Base-by-base conservation (phyloP, 495 filamentous ascomycete species). In the Jackrogersella minutella region DNA sequence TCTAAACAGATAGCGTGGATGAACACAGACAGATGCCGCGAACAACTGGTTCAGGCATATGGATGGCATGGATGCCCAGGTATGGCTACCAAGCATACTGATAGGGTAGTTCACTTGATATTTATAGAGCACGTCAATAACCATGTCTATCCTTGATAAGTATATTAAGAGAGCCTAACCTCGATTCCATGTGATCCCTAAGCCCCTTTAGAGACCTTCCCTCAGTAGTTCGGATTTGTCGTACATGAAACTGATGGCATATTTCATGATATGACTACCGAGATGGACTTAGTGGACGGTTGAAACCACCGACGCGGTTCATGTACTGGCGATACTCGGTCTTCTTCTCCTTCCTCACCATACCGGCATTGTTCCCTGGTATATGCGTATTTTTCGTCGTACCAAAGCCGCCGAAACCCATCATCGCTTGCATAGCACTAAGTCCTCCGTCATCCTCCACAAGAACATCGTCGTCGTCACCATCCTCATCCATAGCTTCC, bases 291-390 rank as follows among this genome's bases (percentile, higher is more conserved):
- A 99, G 84, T 37, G 95, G 93, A 71, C 95, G 81, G 77, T 99
- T 99, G 83, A 99, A 99, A 40, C 95, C 95, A 43, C 94, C 94
- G n/a, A 87, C 78, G 56, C 95, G 89, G 76, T 99, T 99, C 95
- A 99, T 99, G 76, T 99, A 99, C 85, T 99, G 95, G 73, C 95
- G 83, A 73, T 97, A 97, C 83, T 96, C 87, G 5, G 90, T 91
- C 84, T 92, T 92, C 87, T 96, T 98, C 80, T 96, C 94, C 83
- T 96, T 97, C 60, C 90, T 80, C 26, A 97, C 87, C 5, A 82
- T 91, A 49, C 89, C 93, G 54, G 92, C 86, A 70, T 97, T 85
- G 73, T 99, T 99, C 5, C 95, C 95, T 6, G 87, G 83, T 0
- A 99, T 88, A 73, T 98, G 97, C 66, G 91, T 93, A 59, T 90